Conservation (phyloP, 2,329 filamentous ascomycete genomes). For the Alternaria arborescens region DNA sequence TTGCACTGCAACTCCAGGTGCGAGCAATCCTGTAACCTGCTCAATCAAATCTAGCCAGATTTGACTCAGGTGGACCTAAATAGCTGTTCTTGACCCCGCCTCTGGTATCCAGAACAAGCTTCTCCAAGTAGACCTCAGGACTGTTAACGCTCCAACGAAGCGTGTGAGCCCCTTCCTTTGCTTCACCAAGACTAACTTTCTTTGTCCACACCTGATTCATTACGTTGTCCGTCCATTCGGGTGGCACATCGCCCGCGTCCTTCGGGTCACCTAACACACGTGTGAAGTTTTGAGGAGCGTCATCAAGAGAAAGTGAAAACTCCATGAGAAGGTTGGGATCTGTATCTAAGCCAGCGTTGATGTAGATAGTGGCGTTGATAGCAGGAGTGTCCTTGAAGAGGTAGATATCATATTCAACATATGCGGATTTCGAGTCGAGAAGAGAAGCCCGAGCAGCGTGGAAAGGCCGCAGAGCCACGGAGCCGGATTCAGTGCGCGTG, state of each 20-base stretch:
- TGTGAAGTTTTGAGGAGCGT: conserved; percentile 18
- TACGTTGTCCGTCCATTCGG: conserved; percentile 51
- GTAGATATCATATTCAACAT: conserved; percentile 27
- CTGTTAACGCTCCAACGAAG: conserved; percentile 36
- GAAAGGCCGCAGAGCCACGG: conserved; percentile 27
- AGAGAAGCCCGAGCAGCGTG: conserved; percentile 17
- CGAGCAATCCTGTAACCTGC: neutral
- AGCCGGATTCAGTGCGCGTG: conserved; percentile 26
- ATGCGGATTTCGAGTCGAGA: conserved; percentile 18
- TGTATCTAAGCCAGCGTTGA: conserved; percentile 53
- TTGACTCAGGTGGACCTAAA: conserved; percentile 28
- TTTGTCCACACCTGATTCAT: conserved; percentile 29
- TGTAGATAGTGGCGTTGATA: conserved; percentile 47
- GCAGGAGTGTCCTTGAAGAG: conserved; percentile 20
- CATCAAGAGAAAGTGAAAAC: conserved; percentile 52
- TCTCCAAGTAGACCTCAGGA: conserved; percentile 36
- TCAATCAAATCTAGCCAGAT: neutral
- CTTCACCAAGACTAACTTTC: conserved; percentile 31
- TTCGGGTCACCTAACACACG: conserved; percentile 35
- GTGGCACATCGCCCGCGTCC: conserved; percentile 51
- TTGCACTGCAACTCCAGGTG: neutral
- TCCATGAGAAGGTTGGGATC: conserved; percentile 57
- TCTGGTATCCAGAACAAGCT: conserved; percentile 29
- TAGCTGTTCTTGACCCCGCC: conserved; percentile 35
- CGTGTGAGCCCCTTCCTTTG: conserved; percentile 39